Base-by-base conservation (phyloP, 257 asterid genomes). In the Scutellaria baicalensis region DNA sequence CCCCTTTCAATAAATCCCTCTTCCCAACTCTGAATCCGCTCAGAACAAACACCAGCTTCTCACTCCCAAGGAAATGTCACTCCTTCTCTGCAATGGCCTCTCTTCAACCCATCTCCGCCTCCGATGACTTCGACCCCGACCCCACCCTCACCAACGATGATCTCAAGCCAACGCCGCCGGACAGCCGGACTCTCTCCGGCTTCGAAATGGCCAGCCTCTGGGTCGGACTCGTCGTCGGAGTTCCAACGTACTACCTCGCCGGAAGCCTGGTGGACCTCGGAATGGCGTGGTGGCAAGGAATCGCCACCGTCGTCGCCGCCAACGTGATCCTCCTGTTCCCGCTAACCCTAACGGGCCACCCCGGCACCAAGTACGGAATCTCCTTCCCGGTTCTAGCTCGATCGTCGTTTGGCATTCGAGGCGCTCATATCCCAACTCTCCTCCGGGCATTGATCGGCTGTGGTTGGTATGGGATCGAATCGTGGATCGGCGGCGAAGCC, bases 221-320 rank as follows among this genome's bases (percentile, higher is more conserved):
- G 98, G 68, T 91, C 5, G 95, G 92, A 1, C 85, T 93, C 3
- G 98, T 93, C 40, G 97, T 93, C 21, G 93, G 95, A 1, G 98
- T 93, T 6, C 98, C 97, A 0, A 6, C 96, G 1, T 93, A 91
- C 38, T 93, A 93, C 79, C 84, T 93, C 33, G 98, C 98, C 16
- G 98, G 97, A 14, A 91, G 97, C 69, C 85, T 91, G 4, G 97
- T 91, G 8, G 98, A 93, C 68, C 88, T 91, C 7, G 98, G 97
- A 8, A 93, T 93, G 98, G 82, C 97, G 0, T 93, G 98, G 98
- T 93, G 98, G 98, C 98, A 93, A 57, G 96, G 98, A 0, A 84
- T 93, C 52, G 91, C 95, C 27, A 87, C 91, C 50, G 94, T 93
- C n/a, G 95, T 93, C 21, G 82, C 83, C 5, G 97, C 98, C 72